These are phyloP conservation scores for Pleurotus salmoneostramineus DNA, from an alignment of 768 basidiomycete species.

Conservation along the genomic window DNA sequence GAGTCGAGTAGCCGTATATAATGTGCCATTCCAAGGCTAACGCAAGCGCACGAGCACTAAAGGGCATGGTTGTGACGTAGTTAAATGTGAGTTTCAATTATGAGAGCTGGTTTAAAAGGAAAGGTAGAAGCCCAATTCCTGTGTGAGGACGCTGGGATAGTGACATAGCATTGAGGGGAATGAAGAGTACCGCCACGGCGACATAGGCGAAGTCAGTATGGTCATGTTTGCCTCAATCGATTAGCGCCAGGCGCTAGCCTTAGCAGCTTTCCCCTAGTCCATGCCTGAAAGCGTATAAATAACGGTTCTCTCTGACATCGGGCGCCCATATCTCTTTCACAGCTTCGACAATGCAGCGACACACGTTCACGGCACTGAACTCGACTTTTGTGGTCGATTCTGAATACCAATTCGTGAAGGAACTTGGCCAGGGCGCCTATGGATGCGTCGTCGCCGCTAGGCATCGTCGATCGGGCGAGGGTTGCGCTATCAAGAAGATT, in stretches of 20 bases:
- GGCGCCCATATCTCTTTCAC: constrained; percentile 9
- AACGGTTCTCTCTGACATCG: background rate
- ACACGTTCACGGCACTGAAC: constrained; percentile 79
- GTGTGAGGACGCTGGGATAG: no score
- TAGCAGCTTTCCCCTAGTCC: background rate
- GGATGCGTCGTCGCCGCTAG: constrained; percentile 88
- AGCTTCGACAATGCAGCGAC: constrained; percentile 53
- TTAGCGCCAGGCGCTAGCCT: background rate
- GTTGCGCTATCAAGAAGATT: constrained; percentile 95
- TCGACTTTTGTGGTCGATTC: constrained; percentile 86
- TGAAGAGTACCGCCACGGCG: no score
- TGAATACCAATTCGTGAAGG: constrained; percentile 93
- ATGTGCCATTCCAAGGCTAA: no score
- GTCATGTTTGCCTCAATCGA: background rate
- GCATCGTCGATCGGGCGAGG: constrained; percentile 79
- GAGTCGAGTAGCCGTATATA: no score
- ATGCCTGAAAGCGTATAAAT: background rate
- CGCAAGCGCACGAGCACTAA: no score
- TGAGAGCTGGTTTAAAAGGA: no score
- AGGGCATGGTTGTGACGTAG: no score
- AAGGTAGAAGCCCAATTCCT: no score
- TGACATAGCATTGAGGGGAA: no score
- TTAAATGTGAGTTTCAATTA: no score
- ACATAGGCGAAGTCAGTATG: background rate
- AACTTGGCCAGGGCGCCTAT: constrained; percentile 94